Percentiles rank a stretch among this genome's conserved stretches.
Conservation (phyloP, 352 stramenopile genomes). For the Salisapilia sapeloensis region DNA sequence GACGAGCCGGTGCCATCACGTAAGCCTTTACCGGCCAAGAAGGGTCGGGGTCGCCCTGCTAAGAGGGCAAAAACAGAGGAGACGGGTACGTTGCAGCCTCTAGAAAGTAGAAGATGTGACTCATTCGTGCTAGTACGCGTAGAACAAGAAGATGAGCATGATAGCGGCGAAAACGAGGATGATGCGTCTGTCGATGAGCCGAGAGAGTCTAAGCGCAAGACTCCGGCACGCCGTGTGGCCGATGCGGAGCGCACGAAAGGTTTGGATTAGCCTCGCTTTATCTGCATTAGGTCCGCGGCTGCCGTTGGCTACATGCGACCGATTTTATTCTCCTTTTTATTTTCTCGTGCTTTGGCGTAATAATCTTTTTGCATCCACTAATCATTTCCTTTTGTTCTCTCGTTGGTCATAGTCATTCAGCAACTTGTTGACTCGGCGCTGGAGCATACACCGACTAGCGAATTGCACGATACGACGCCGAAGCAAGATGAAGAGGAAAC, state of each 20-base stretch:
- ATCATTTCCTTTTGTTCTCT: constrained; percentile 22
- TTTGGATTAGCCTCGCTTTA: constrained; percentile 23
- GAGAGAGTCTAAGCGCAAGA: constrained; percentile 8
- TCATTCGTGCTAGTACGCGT: too few relatives aligned
- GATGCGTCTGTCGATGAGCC: constrained; percentile 10
- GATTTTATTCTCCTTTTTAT: constrained; percentile 2
- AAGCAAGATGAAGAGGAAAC: too few relatives aligned
- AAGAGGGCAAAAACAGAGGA: not conserved
- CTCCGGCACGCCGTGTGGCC: constrained; percentile 2
- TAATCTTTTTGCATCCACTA: constrained; percentile 5
- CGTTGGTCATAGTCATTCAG: constrained; percentile 38
- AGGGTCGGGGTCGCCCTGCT: not conserved
- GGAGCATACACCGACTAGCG: too few relatives aligned
- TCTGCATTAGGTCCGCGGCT: constrained; percentile 11
- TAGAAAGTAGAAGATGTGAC: constrained; percentile 6
- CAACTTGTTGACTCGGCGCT: constrained; percentile 32
- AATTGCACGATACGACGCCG: too few relatives aligned
- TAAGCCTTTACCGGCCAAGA: too few relatives aligned
- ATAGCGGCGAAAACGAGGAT: constrained; percentile 18
- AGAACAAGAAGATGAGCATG: constrained; percentile 6
- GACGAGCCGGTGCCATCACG: constrained; percentile 1
- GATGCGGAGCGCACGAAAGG: constrained; percentile 38
- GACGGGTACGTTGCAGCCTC: constrained; percentile 5
- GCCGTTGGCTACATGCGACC: constrained; percentile 6
- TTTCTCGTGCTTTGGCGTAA: constrained; percentile 1